Conservation (phyloP, 1,284 basidiomycete genomes). For the Entoloma clypeatum region DNA sequence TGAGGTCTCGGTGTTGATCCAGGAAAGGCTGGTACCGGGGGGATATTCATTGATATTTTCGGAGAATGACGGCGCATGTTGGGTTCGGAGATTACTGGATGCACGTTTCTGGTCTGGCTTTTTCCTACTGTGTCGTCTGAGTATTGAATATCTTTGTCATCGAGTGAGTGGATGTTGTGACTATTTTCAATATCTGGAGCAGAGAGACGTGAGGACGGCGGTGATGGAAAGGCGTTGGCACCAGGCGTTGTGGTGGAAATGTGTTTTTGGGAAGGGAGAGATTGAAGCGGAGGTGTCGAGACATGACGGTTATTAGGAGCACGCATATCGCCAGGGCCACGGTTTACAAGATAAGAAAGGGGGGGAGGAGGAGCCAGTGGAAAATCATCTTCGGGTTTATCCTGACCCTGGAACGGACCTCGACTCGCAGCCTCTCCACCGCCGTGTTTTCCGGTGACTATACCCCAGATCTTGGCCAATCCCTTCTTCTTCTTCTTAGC, state of each 20-base stretch:
- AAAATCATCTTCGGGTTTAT: slow-evolving; percentile 57
- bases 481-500: slow-evolving; percentile 76
- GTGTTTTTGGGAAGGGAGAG: slow-evolving; percentile 50
- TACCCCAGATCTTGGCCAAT: slow-evolving; percentile 78
- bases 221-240: slow-evolving; percentile 68
- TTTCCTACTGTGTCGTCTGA: slow-evolving; percentile 33
- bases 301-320: slow-evolving; percentile 47
- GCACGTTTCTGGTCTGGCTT: slow-evolving; percentile 38
- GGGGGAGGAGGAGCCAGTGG: slow-evolving; percentile 84
- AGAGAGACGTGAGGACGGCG: slow-evolving; percentile 62
- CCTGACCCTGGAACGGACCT: slow-evolving; percentile 37
- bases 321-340: slow-evolving; percentile 46
- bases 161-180: slow-evolving; percentile 37
- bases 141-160: slow-evolving; percentile 38
- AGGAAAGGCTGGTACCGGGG: slow-evolving; percentile 31
- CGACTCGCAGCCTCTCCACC: slow-evolving; percentile 28
- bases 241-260: slow-evolving; percentile 45
- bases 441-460: slow-evolving; percentile 63
- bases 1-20: slow-evolving; percentile 28
- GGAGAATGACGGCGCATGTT: slow-evolving; percentile 49
- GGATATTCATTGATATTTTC: slow-evolving; percentile 21
- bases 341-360: slow-evolving; percentile 76
- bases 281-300: slow-evolving; percentile 65
- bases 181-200: slow-evolving; percentile 52
- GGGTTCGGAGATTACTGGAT: slow-evolving; percentile 54